Base-by-base conservation (phyloP, 1,284 basidiomycete species). In the Rhodotorula sp. region DNA sequence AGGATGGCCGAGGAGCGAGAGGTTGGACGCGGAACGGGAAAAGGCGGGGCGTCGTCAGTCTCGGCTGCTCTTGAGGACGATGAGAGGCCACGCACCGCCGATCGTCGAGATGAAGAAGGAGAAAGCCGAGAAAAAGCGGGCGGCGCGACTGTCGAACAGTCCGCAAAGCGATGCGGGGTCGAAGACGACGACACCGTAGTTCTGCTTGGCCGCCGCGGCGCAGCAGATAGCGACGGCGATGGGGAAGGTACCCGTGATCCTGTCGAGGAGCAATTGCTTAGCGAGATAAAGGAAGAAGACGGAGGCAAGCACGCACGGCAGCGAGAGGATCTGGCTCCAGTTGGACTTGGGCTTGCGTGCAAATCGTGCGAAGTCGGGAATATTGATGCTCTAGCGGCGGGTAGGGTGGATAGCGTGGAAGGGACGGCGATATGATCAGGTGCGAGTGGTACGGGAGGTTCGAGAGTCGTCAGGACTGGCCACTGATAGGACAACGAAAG, bases 71-170 rank as follows among this genome's bases (percentile, higher is more conserved):
- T n/a, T n/a, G n/a, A n/a, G n/a, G n/a, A n/a, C n/a, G n/a, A n/a
- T n/a, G n/a, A n/a, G n/a, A n/a, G n/a, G n/a, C n/a, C n/a, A n/a
- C n/a, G n/a, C n/a, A 44, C 41, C 19, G 7, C 53, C 59, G 10
- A 70, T 55, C 21, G 64, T 63, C 7, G 32, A 21, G 22, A 63
- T 19, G 29, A 41, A 62, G 50, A 51, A 91, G 37, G 85, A 84
- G 79, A 90, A 86, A 0, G 88, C 84, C 0, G 87, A 87, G 78
- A 92, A 90, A 84, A 92, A 92, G 53, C 88, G 87, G 1, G 89
- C 90, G 0, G 89, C 87, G 54, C 91, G 87, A 7, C 56, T 59
- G 48, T 51, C 61, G 48, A 70, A 70, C 0, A 65, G 46, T 17
- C 36, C 50, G 60, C 65, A 80, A 89, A 90, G 77, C 89, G 86